A percentile compares a stretch with the other conserved stretches of the same genome.
phyloP scores from a whole-genome alignment of 2,329 filamentous ascomycete genomes.

The Diaporthe sp. region DNA sequence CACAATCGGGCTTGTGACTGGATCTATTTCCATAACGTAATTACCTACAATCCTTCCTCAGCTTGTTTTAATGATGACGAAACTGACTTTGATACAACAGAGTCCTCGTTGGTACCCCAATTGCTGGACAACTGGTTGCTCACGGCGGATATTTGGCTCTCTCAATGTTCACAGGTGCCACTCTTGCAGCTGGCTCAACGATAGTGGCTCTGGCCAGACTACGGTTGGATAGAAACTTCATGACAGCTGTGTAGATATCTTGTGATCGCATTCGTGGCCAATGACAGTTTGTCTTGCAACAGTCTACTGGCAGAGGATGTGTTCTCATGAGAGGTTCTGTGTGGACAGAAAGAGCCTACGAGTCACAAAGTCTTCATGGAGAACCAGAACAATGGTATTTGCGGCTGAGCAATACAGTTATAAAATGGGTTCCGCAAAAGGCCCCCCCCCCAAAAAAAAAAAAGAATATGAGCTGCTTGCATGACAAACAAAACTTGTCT shows the following conservation, averaged over 20 bases:
- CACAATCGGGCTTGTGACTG: slow-evolving; percentile 58
- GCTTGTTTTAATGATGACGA: slow-evolving; percentile 41
- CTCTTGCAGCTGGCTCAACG: slow-evolving; percentile 41
- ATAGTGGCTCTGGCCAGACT: background rate
- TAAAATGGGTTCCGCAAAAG: background rate
- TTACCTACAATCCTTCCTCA: background rate
- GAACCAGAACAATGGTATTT: background rate
- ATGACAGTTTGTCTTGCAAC: too few relatives aligned
- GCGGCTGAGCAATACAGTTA: background rate
- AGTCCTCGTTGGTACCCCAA: slow-evolving; percentile 56
- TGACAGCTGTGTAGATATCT: background rate
- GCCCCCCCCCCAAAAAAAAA: background rate
- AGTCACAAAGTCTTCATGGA: background rate
- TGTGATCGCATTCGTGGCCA: background rate
- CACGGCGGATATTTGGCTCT: slow-evolving; percentile 57
- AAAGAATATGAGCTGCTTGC: background rate
- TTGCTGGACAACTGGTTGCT: slow-evolving; percentile 54
- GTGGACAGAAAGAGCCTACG: background rate
- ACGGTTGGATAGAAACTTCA: background rate
- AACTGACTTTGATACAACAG: slow-evolving; percentile 42
- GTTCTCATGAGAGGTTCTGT: background rate
- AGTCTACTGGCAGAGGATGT: background rate
- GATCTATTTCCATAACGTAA: slow-evolving; percentile 57
- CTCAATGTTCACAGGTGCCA: slow-evolving; percentile 54
- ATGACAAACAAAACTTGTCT: background rate